Evolutionary conservation across 1,284 basidiomycete genomes (phyloP), one percentile per base, ranked within the genome.

Genomic region (Pseudozyma thailandica): DNA sequence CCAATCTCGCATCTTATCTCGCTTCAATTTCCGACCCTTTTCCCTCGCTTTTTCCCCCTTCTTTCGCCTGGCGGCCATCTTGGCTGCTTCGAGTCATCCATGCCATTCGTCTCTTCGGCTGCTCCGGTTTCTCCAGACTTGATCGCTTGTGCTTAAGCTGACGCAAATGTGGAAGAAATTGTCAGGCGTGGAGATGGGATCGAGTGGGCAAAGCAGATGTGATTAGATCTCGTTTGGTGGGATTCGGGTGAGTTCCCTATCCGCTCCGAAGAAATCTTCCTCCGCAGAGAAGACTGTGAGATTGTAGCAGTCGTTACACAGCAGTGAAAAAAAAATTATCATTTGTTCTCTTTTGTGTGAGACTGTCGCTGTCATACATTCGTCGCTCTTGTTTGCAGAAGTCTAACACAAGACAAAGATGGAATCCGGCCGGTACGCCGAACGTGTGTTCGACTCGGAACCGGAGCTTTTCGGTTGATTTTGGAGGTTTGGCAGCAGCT

Each of bases 221-320:
- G 63, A 66, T 66, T 60, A 66, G 63, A 66, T 66, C 50, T 51
- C 6, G 20, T 23, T 27, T n/a, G n/a, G n/a, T n/a, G 35, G 12
- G 13, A 37, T 30, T 56, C 63, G 63, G 63, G 46, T 48, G 63
- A 66, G 57, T 66, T 66, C 28, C 63, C 63, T 60, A 60, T 66
- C 63, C 63, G 49, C 43, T 59, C 57, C 63, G 63, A 56, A 10
- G 20, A 12, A 13, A 21, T 20, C 26, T 23, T 38, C 23, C 8
- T 31, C 33, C 12, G 2, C 26, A 6, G 21, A 44, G 23, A 16
- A 16, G 8, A n/a, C 33, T 35, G 13, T 16, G 8, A 35, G 13
- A 16, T 5, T 16, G 13, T 9, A 5, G 13, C 33, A 9, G 23
- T 41, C 38, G 18, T 41, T 9, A 20, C 6, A 12, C n/a, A 30